Evolutionary conservation across 2,329 filamentous ascomycete genomes (phyloP).

Genomic region (Talaromyces rugulosus): DNA sequence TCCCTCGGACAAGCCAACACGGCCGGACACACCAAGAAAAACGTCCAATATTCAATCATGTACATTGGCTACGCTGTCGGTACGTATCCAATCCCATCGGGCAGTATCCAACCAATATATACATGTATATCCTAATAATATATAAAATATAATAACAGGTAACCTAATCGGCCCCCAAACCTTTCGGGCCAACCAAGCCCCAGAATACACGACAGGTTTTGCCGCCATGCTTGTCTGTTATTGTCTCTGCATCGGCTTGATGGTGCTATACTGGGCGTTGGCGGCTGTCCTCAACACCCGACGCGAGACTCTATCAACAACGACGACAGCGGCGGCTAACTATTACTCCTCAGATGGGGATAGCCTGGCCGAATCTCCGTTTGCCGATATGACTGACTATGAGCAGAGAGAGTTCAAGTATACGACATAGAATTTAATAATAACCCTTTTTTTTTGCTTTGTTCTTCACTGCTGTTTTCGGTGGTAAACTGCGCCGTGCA

Average conservation of each 20-base stretch:
- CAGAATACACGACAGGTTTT: conserved; percentile 35
- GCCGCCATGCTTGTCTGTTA: conserved; percentile 34
- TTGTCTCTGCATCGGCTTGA: conserved; percentile 28
- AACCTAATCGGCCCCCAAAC: conserved; percentile 43
- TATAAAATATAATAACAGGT: conserved; percentile 13
- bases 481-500: not conserved
- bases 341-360: conserved; percentile 2
- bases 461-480: not conserved
- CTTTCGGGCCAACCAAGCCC: conserved; percentile 36
- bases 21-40: conserved; percentile 39
- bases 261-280: conserved; percentile 28
- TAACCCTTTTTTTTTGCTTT: not conserved
- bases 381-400: conserved; percentile 24
- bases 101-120: not conserved
- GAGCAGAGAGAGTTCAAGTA: conserved; percentile 22
- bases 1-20: conserved; percentile 30
- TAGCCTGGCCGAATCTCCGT: conserved; percentile 13
- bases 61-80: conserved; percentile 39
- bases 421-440: conserved; percentile 16
- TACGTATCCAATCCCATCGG: conserved; percentile 1
- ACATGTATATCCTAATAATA: not conserved
- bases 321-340: conserved; percentile 1
- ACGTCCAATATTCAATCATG: conserved; percentile 34
- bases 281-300: conserved; percentile 17
- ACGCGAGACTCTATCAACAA: conserved; percentile 1